Percentiles rank a stretch among this genome's conserved stretches.
These are phyloP conservation scores for Pugionium cornutum DNA, from an alignment of 345 rosid species.

Conservation along the genomic window DNA sequence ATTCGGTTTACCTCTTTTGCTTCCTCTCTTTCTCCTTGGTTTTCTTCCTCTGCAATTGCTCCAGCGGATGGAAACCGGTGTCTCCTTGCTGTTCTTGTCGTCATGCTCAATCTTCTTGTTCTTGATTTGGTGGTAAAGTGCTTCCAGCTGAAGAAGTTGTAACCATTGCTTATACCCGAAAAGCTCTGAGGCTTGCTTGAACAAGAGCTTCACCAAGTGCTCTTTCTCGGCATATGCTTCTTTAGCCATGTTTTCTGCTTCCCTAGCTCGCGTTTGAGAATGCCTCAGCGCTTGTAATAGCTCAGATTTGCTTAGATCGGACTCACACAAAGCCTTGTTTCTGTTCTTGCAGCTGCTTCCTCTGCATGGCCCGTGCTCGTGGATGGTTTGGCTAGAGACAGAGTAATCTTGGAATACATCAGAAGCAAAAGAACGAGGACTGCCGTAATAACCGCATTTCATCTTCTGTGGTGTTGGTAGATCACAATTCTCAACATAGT, in stretches of 20 bases:
- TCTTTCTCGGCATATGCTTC: conserved; percentile 82
- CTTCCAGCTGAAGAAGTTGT: conserved; percentile 80
- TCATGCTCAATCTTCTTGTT: conserved; percentile 42
- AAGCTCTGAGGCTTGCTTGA: conserved; percentile 92
- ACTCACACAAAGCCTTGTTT: conserved; percentile 42
- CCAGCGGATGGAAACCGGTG: conserved; percentile 54
- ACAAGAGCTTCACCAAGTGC: conserved; percentile 69
- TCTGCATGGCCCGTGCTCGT: conserved; percentile 29
- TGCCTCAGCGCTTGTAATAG: conserved; percentile 83
- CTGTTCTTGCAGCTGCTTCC: conserved; percentile 36
- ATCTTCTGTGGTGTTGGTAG: conserved; percentile 80
- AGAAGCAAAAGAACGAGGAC: conserved; percentile 40
- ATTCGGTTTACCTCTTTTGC: conserved; percentile 34
- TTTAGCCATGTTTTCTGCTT: conserved; percentile 91
- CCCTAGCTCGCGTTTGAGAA: conserved; percentile 97
- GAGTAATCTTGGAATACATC: conserved; percentile 31
- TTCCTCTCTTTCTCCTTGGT: conserved; percentile 39
- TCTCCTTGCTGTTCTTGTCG: conserved; percentile 46
- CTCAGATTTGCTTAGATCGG: conserved; percentile 64
- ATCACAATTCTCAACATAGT: conserved; percentile 76
- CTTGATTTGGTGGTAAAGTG: conserved; percentile 61
- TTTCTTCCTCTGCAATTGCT: conserved; percentile 49
- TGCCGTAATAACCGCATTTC: conserved; percentile 43
- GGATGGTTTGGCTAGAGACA: too few relatives aligned
- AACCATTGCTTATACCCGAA: conserved; percentile 93